Base-by-base conservation (phyloP, 1,284 basidiomycete species). In the Rugosomyces carneus region DNA sequence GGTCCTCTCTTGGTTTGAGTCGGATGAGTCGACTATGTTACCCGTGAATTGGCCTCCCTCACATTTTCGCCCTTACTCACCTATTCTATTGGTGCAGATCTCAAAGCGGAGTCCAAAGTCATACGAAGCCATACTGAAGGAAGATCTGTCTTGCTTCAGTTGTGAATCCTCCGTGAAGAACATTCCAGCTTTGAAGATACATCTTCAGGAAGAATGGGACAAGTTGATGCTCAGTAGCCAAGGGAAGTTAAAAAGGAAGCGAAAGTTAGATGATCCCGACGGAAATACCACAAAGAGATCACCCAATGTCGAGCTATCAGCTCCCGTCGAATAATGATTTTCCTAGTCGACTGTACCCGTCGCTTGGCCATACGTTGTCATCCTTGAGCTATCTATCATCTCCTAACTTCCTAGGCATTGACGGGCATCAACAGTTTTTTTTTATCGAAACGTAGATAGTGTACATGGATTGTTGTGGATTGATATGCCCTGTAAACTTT, bases 181-280 rank as follows among this genome's bases (percentile, higher is more conserved):
- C 47, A 87, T 96, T 45, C 90, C 91, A 0, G 65, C 70, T 37
- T 69, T 97, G 29, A 94, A 93, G 60, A 60, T 60, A 8, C 88
- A 93, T 57, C 67, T 93, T 13, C 70, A 80, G 57, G 67, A 72
- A 44, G 81, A 87, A 55, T 88, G 73, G 69, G 70, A 79, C 32
- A 67, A 65, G 40, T 55, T 72, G 44, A 63, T 60, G 11, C 62
- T 64, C 43, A 64, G 63, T 47, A 66, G 66, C 48, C 70, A 69
- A 46, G 62, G 58, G 27, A 66, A 55, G 51, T 51, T 60, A 9
- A 60, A 64, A 52, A 63, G 59, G 41, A 68, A 67, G 56, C 62
- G 67, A 53, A 71, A 69, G 44, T 52, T 57, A 9, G 52, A 59
- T 34, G 57, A 54, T 41, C 41, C 23, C 19, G 34, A 37, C 23